Evolutionary conservation across 306 rosid genomes (phyloP), one percentile per base, ranked within the genome.

Genomic region (Castanea crenata): DNA sequence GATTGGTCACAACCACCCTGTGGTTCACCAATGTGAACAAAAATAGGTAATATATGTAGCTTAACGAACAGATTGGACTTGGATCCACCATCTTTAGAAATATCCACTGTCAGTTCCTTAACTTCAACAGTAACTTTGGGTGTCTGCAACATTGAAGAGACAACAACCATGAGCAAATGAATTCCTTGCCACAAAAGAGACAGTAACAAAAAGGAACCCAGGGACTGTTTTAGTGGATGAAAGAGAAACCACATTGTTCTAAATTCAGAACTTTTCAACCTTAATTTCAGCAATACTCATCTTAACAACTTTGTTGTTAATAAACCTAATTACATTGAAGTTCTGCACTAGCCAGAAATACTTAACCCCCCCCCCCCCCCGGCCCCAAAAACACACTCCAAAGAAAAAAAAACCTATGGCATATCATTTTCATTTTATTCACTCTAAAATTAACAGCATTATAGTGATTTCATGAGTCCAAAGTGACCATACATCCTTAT

Each of bases 51-150:
- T 85, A 93, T 86, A 46, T 87, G 94, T 70, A 93, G 90, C 88
- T 85, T 93, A 85, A 96, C 93, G 70, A 88, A 74, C 68, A 96
- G 84, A 89, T 91, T 93, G 82, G 93, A 82, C 85, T 84, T 78
- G 25, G 92, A 79, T 79, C 87, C 90, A 75, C 92, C 92, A 81
- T 89, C 94, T 88, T 91, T 96, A 76, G 93, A 91, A 77, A 93
- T 87, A 82, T 93, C 97, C 81, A 90, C 81, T 74, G 85, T 85
- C 86, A 96, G 87, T 76, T 90, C 99, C 89, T 96, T 96, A 77
- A 93, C 87, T 83, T 96, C 98, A 76, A 93, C 52, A 32, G 90
- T 85, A 80, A 68, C 89, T 85, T 91, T 96, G 76, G 94, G 96
- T 25, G 92, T 89, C 99, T 96, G 96, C 88, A 81, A 82, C 80